phyloP scores from a whole-genome alignment of 257 asterid genomes.

The Apocynum venetum region DNA sequence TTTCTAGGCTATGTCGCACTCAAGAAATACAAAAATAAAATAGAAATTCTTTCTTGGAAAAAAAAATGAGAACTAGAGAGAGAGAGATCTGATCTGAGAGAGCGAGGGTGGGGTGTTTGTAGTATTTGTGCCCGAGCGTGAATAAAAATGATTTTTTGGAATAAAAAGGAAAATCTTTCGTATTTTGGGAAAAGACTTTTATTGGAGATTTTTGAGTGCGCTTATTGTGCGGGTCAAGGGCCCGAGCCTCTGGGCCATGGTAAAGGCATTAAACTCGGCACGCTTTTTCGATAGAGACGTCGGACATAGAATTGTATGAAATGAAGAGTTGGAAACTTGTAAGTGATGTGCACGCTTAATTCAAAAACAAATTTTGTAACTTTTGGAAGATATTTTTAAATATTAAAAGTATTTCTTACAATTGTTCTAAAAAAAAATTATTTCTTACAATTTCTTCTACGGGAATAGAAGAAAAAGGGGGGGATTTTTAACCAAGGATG shows the following conservation, averaged over 20 bases:
- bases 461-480: too few relatives aligned
- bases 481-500: too few relatives aligned
- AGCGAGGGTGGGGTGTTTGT: neutral
- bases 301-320: neutral
- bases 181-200: neutral
- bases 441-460: too few relatives aligned
- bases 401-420: neutral
- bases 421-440: too few relatives aligned
- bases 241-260: neutral
- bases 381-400: neutral
- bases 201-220: neutral
- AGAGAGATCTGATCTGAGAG: neutral
- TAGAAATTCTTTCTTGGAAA: neutral
- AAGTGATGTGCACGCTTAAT: neutral
- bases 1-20: slow-evolving; percentile 5
- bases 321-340: neutral
- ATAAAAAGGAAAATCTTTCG: neutral
- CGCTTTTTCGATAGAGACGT: neutral
- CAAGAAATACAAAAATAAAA: neutral
- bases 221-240: neutral
- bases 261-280: neutral
- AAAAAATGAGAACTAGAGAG: neutral
- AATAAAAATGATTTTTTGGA: too few relatives aligned
- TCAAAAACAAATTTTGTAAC: neutral
- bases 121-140: neutral